These are phyloP conservation scores for Monilinia fructicola DNA, from an alignment of 2,329 filamentous ascomycete species.

Conservation along the genomic window DNA sequence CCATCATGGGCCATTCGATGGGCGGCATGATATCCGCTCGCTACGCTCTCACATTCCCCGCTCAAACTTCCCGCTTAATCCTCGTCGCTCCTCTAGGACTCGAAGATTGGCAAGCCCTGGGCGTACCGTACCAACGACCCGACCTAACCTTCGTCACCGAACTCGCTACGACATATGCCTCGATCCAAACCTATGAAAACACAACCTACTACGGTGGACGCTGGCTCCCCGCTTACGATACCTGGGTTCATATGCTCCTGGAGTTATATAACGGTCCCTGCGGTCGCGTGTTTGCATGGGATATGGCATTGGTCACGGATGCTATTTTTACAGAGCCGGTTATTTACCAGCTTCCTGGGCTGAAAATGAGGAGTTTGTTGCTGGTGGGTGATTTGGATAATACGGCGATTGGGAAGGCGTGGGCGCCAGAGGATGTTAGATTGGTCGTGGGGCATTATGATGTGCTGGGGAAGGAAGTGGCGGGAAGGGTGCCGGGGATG, in stretches of 20 bases:
- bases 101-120: constrained; percentile 50
- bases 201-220: constrained; percentile 49
- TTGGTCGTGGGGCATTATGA: constrained; percentile 51
- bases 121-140: constrained; percentile 48
- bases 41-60: constrained; percentile 52
- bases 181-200: constrained; percentile 49
- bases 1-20: constrained; percentile 55
- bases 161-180: constrained; percentile 44
- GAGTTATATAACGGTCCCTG: constrained; percentile 50
- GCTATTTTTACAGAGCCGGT: constrained; percentile 20
- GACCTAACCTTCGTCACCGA: constrained; percentile 45
- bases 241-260: constrained; percentile 54
- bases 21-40: constrained; percentile 55
- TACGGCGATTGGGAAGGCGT: constrained; percentile 50
- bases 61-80: constrained; percentile 45
- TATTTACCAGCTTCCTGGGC: constrained; percentile 21
- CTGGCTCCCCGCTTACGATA: constrained; percentile 51
- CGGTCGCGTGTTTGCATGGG: constrained; percentile 20
- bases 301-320: constrained; percentile 25
- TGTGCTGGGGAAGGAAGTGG: constrained; percentile 49
- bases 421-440: constrained; percentile 46
- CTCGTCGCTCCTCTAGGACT: constrained; percentile 53
- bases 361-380: constrained; percentile 26
- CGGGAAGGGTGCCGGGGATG: constrained; percentile 45
- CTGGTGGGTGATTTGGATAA: constrained; percentile 33